phyloP scores from a whole-genome alignment of 495 filamentous ascomycete genomes.

The Penicillium egyptiacum region DNA sequence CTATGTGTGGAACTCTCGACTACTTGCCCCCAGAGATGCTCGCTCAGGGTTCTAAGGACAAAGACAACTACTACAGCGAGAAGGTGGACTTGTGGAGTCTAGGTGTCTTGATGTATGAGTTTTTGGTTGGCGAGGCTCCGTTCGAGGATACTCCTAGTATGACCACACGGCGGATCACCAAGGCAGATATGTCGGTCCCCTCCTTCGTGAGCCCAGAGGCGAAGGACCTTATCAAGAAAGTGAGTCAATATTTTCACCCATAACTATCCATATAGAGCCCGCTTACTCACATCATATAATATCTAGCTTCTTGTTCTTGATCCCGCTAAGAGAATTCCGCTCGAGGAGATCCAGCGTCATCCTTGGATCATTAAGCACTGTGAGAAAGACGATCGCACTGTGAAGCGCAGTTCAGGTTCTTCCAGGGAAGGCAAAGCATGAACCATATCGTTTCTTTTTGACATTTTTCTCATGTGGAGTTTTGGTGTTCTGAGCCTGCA shows the following conservation, averaged over 20 bases:
- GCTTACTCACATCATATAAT: conserved; percentile 23
- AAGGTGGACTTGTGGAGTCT: conserved; percentile 97
- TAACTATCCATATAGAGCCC: background rate
- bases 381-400: conserved; percentile 67
- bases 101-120: conserved; percentile 95
- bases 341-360: conserved; percentile 86
- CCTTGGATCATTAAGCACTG: conserved; percentile 99
- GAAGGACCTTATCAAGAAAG: conserved; percentile 86
- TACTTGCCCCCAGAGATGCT: conserved; percentile 99
- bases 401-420: conserved; percentile 48
- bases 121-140: conserved; percentile 90
- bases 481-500: conserved; percentile 14
- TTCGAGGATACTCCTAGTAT: conserved; percentile 95
- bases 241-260: conserved; percentile 39
- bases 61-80: conserved; percentile 86
- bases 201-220: conserved; percentile 89
- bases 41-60: conserved; percentile 68
- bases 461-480: conserved; percentile 18
- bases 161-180: conserved; percentile 87
- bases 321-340: conserved; percentile 86
- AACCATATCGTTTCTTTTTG: conserved; percentile 20
- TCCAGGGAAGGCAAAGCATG: conserved; percentile 42
- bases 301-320: conserved; percentile 84
- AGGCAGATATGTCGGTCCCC: conserved; percentile 90
- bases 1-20: conserved; percentile 96